Evolutionary conservation across 2,329 filamentous ascomycete species (phyloP), one percentile per base, ranked within the genome.

Genomic region (Neoarthrinium moseri): DNA sequence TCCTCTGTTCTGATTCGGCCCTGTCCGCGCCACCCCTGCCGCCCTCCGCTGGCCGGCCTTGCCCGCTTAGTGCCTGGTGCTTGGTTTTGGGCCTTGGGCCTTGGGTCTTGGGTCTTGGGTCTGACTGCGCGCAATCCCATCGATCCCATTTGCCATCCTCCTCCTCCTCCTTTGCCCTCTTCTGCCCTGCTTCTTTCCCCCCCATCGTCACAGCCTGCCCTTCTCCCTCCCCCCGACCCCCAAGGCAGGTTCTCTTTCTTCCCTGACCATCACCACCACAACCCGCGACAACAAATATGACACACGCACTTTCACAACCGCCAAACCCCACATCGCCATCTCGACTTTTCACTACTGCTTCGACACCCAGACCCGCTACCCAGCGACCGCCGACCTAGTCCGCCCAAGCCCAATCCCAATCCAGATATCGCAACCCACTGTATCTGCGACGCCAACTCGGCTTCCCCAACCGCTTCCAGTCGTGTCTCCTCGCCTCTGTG

Each of bases 241-340:
- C 13, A 20, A 38, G n/a, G 8, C n/a, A 29, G 26, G 26, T 29
- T 10, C 32, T n/a, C 15, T 37, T n/a, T 22, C 39, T 32, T 33
- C 17, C 33, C 38, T 39, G 15, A 15, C 26, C 39, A 17, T 33
- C 29, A 23, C 37, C 21, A 22, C 18, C 8, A 8, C 26, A 21
- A 24, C 36, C 49, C 47, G 36, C 50, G 52, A 50, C 49, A 52
- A 58, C 48, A 57, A 57, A 56, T 55, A 59, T 58, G 56, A 56
- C 41, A 50, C 51, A 46, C 47, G 44, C 39, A 40, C 37, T 37
- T 40, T 38, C 43, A 41, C 39, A 40, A 27, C 45, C 18, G 47
- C 39, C 36, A 12, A 40, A 17, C 24, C 44, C 40, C 34, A 45
- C 36, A 46, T 40, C 43, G 18, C 41, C 32, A 39, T 48, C 41